phyloP scores from a whole-genome alignment of 2,329 filamentous ascomycete species.

The Fonsecaea erecta region DNA sequence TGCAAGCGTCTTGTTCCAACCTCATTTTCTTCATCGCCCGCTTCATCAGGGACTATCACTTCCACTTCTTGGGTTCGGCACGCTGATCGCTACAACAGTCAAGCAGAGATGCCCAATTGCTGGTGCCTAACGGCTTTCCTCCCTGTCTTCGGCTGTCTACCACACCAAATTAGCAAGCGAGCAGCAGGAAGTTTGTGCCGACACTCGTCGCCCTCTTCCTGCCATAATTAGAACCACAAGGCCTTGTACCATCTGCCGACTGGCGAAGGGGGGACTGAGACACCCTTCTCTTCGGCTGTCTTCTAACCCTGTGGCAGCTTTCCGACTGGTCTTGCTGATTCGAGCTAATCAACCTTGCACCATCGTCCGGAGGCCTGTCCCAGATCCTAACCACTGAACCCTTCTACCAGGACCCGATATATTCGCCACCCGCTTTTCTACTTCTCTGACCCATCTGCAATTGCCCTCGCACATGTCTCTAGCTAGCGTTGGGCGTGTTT shows the following conservation, averaged over 20 bases:
- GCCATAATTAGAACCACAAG: slow-evolving; percentile 10
- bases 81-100: slow-evolving; percentile 1
- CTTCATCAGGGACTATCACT: neutral
- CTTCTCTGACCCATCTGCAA: neutral
- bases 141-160: neutral
- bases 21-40: slow-evolving; percentile 15
- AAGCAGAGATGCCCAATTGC: neutral
- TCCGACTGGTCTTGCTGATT: slow-evolving; percentile 3
- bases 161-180: neutral
- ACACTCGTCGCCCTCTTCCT: neutral
- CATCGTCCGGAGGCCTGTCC: neutral
- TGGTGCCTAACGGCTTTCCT: neutral
- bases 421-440: slow-evolving; percentile 6
- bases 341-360: slow-evolving; percentile 1
- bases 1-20: slow-evolving; percentile 26
- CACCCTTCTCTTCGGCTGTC: neutral
- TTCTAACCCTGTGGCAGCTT: neutral
- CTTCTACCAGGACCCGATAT: neutral
- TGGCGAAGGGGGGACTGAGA: slow-evolving; percentile 6
- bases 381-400: neutral
- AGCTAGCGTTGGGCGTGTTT: slow-evolving; percentile 3
- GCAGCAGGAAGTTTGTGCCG: neutral
- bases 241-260: neutral
- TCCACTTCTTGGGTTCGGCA: neutral
- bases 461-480: neutral